Conservation (phyloP, 352 stramenopile species). For the Phytophthora multivora region DNA sequence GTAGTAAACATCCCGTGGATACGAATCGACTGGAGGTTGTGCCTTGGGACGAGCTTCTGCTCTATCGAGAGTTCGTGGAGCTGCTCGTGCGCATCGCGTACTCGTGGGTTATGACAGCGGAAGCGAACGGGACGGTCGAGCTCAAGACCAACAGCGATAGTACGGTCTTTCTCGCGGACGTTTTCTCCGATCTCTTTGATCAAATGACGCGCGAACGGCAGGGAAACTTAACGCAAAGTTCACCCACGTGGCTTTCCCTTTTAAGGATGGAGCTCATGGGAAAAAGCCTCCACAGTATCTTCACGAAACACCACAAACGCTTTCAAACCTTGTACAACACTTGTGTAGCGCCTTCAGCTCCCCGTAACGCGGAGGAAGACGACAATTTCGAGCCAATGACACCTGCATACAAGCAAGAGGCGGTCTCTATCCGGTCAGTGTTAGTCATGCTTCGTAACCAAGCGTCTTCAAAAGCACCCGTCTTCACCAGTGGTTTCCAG, state of each 20-base stretch:
- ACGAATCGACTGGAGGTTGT: conserved; percentile 35
- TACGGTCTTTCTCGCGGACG: conserved; percentile 34
- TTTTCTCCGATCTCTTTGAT: conserved; percentile 53
- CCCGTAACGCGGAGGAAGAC: conserved; percentile 8
- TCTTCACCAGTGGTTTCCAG: conserved; percentile 34
- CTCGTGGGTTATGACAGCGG: conserved; percentile 28
- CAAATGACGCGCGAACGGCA: conserved; percentile 42
- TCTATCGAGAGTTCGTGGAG: conserved; percentile 72
- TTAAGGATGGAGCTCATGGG: conserved; percentile 40
- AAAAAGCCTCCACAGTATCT: conserved; percentile 47
- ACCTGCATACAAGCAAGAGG: conserved; percentile 2
- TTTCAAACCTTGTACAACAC: conserved; percentile 42
- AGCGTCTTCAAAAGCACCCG: neutral
- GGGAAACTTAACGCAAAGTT: conserved; percentile 16
- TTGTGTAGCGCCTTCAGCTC: conserved; percentile 20
- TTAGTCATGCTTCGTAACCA: conserved; percentile 34
- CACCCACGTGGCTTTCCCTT: conserved; percentile 26
- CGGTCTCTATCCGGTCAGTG: conserved; percentile 32
- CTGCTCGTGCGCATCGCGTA: conserved; percentile 63
- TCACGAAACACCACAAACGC: conserved; percentile 41
- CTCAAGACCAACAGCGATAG: conserved; percentile 12
- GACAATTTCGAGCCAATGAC: too few relatives aligned
- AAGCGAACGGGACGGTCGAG: conserved; percentile 10
- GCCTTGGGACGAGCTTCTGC: conserved; percentile 43
- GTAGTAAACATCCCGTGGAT: conserved; percentile 19